A percentile compares a stretch with the other conserved stretches of the same genome.
These are phyloP conservation scores for Zasmidium citrigriseum DNA, from an alignment of 2,329 filamentous ascomycete species.

Conservation along the genomic window DNA sequence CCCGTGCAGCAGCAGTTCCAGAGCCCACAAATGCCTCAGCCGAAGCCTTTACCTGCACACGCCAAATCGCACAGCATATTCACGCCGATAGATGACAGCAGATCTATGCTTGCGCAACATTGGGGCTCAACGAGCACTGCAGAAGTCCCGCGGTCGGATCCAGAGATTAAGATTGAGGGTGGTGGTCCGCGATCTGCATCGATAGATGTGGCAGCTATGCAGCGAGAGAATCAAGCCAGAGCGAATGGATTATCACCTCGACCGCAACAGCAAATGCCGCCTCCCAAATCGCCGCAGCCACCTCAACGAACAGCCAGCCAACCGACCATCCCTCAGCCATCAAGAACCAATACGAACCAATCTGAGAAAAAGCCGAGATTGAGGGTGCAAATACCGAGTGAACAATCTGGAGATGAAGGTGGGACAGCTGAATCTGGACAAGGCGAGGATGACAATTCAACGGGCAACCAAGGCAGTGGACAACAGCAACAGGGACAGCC, in stretches of 20 bases:
- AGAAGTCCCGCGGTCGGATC: constrained; percentile 47
- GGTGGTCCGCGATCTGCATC: constrained; percentile 60
- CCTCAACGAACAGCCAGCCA: constrained; percentile 57
- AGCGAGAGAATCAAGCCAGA: constrained; percentile 45
- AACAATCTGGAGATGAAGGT: constrained; percentile 72
- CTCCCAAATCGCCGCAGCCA: constrained; percentile 35
- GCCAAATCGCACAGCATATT: constrained; percentile 88
- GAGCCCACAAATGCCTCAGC: constrained; percentile 59
- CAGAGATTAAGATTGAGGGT: constrained; percentile 44
- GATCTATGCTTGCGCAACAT: constrained; percentile 84
- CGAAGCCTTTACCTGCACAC: constrained; percentile 61
- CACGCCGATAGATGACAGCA: constrained; percentile 91
- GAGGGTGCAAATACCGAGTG: constrained; percentile 93
- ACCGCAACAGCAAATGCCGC: constrained; percentile 44
- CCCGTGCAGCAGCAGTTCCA: constrained; percentile 52
- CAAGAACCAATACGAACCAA: constrained; percentile 75
- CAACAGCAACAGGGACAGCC: constrained; percentile 52
- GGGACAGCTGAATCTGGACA: constrained; percentile 70
- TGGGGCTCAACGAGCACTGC: constrained; percentile 59
- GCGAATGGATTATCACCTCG: constrained; percentile 56
- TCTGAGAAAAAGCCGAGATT: constrained; percentile 73
- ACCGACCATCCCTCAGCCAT: constrained; percentile 69
- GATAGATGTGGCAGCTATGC: constrained; percentile 61
- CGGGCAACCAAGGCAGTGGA: constrained; percentile 30
- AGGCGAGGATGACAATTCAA: constrained; percentile 53